Percentiles rank a stretch among this genome's conserved stretches.
phyloP scores from a whole-genome alignment of 352 stramenopile genomes.

The Globisporangium irregulare region DNA sequence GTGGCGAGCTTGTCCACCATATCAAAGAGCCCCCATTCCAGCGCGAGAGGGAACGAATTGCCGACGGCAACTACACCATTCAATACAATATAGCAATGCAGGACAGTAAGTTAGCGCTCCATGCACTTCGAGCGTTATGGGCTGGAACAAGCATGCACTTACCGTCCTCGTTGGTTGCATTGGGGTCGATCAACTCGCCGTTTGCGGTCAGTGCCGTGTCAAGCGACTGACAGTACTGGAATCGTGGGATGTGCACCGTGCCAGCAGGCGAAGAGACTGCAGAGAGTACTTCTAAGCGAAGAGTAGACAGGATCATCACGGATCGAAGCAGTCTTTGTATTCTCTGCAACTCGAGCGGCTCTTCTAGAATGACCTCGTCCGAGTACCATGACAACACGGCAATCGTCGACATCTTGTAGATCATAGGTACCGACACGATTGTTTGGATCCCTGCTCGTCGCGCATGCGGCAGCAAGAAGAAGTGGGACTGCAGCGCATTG shows the following conservation, averaged over 20 bases:
- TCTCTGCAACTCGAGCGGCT: constrained; percentile 57
- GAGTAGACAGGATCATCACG: constrained; percentile 56
- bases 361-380: constrained; percentile 45
- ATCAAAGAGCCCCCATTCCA: constrained; percentile 76
- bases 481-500: constrained; percentile 51
- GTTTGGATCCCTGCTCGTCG: constrained; percentile 63
- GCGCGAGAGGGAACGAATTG: constrained; percentile 54
- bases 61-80: constrained; percentile 43
- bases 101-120: background rate
- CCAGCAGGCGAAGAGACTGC: constrained; percentile 25
- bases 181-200: constrained; percentile 52
- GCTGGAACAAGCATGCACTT: constrained; percentile 9
- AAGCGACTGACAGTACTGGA: constrained; percentile 76
- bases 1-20: constrained; percentile 59
- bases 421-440: constrained; percentile 71
- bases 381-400: constrained; percentile 83
- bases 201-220: constrained; percentile 74
- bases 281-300: constrained; percentile 49
- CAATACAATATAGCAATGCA: constrained; percentile 3
- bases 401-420: constrained; percentile 79
- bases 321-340: constrained; percentile 71
- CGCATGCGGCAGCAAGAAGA: constrained; percentile 72
- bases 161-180: constrained; percentile 46
- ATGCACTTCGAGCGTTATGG: background rate
- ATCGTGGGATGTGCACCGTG: constrained; percentile 46